These are phyloP conservation scores for Zoysia pacifica DNA, from an alignment of 176 grass and related monocot species.

Conservation along the genomic window DNA sequence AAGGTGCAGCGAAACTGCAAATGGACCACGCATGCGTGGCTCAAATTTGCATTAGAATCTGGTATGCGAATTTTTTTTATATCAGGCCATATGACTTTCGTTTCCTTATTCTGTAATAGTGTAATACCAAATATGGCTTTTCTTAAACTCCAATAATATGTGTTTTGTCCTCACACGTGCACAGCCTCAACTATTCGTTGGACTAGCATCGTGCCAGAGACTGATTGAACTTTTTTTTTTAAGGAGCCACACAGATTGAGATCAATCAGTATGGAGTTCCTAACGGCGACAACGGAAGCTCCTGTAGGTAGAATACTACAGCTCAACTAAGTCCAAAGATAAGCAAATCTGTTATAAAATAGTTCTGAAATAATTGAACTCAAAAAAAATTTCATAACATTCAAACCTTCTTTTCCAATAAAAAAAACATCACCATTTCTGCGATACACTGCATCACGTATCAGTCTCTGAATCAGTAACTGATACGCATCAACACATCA, in stretches of 20 bases:
- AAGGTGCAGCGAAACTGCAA: not conserved
- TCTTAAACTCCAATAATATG: not conserved
- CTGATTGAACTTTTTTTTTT: constrained; percentile 4
- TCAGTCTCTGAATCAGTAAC: too few relatives aligned
- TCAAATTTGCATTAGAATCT: not conserved
- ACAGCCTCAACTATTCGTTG: not conserved
- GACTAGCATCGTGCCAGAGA: not conserved
- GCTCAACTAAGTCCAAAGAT: not conserved
- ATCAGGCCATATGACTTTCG: not conserved
- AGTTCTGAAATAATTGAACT: constrained; percentile 22
- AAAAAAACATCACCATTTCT: not conserved
- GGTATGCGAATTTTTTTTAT: not conserved
- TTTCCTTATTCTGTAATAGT: not conserved
- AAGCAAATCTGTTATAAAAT: not conserved
- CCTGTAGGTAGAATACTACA: constrained; percentile 5
- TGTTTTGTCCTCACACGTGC: constrained; percentile 3
- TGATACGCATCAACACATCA: too few relatives aligned
- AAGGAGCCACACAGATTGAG: not conserved
- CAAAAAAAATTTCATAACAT: constrained; percentile 18
- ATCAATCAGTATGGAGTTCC: constrained; percentile 16
- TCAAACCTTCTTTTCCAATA: not conserved
- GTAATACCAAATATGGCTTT: too few relatives aligned
- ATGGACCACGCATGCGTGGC: not conserved
- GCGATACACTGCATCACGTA: too few relatives aligned
- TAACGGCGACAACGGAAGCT: constrained; percentile 1